phyloP scores from a whole-genome alignment of 2,329 filamentous ascomycete species.

The Aspergillus ibericus region DNA sequence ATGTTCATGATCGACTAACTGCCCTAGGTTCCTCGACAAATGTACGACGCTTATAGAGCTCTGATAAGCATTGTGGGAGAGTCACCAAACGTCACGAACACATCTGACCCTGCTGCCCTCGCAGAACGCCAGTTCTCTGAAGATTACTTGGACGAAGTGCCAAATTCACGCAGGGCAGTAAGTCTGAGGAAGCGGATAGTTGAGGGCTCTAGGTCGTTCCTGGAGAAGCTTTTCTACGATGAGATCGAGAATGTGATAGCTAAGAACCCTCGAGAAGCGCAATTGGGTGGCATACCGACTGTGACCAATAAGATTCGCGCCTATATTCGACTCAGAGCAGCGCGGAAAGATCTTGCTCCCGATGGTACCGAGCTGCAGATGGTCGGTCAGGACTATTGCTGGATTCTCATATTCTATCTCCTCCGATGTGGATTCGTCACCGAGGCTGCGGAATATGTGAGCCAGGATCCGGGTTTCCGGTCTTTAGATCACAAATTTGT shows the following conservation, averaged over 20 bases:
- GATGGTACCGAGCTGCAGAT: constrained; percentile 79
- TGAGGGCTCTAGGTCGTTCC: constrained; percentile 71
- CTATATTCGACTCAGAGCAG: constrained; percentile 78
- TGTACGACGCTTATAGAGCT: constrained; percentile 80
- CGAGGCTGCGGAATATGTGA: constrained; percentile 85
- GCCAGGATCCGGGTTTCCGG: constrained; percentile 76
- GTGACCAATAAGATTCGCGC: constrained; percentile 88
- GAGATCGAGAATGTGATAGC: constrained; percentile 75
- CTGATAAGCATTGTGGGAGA: constrained; percentile 78
- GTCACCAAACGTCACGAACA: constrained; percentile 58
- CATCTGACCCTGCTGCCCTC: constrained; percentile 63
- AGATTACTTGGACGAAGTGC: constrained; percentile 74
- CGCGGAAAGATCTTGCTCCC: constrained; percentile 78
- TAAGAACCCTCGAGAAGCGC: constrained; percentile 84
- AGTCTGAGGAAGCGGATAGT: constrained; percentile 77
- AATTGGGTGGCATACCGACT: constrained; percentile 84
- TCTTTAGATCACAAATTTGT: constrained; percentile 89
- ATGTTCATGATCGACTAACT: constrained; percentile 17
- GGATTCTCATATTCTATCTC: constrained; percentile 92
- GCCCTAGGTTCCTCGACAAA: constrained; percentile 65
- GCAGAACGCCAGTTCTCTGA: constrained; percentile 73
- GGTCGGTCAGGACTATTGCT: constrained; percentile 79
- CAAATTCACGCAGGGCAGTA: constrained; percentile 63
- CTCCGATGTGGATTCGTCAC: constrained; percentile 78
- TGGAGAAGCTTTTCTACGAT: constrained; percentile 78